Percentiles rank a stretch among this genome's conserved stretches.
Evolutionary conservation across 176 grass and related monocot species (phyloP).

Genomic region (Oryza nivara): DNA sequence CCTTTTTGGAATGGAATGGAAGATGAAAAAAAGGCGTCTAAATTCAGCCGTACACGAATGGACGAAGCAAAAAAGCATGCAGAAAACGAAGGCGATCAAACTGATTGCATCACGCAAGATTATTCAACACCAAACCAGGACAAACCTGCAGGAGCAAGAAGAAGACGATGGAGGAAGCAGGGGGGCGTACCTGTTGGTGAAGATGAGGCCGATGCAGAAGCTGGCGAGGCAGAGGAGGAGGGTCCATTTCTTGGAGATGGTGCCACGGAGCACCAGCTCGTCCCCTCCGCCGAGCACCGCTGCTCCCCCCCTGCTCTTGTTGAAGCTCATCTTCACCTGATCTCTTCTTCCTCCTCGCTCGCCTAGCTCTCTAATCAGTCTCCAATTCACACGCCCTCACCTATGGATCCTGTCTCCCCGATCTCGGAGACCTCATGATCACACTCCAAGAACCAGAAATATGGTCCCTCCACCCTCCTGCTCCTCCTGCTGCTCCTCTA

Average conservation of each 20-base stretch:
- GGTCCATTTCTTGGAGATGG: constrained; percentile 68
- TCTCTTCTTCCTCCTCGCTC: not conserved
- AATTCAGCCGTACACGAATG: not conserved
- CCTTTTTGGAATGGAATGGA: not conserved
- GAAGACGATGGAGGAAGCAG: not conserved
- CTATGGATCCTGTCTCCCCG: not conserved
- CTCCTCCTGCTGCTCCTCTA: not conserved
- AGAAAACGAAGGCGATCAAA: constrained; percentile 23
- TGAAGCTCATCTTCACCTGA: constrained; percentile 51
- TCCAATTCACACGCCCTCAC: constrained; percentile 9
- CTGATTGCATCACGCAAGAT: not conserved
- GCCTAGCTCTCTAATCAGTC: not conserved
- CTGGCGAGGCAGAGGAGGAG: constrained; percentile 71
- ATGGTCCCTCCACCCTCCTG: constrained; percentile 12
- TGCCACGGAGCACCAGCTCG: constrained; percentile 43
- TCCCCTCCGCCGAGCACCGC: constrained; percentile 32
- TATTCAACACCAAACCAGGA: not conserved
- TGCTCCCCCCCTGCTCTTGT: constrained; percentile 47
- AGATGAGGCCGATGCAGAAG: constrained; percentile 87
- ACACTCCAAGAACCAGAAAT: constrained; percentile 29
- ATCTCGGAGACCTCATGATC: constrained; percentile 19
- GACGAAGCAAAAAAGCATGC: not conserved
- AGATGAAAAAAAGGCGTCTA: not conserved
- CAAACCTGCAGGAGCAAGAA: not conserved
- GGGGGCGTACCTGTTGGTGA: constrained; percentile 69